Evolutionary conservation across 176 grass and related monocot genomes (phyloP).

Genomic region (Avena atlantica): DNA sequence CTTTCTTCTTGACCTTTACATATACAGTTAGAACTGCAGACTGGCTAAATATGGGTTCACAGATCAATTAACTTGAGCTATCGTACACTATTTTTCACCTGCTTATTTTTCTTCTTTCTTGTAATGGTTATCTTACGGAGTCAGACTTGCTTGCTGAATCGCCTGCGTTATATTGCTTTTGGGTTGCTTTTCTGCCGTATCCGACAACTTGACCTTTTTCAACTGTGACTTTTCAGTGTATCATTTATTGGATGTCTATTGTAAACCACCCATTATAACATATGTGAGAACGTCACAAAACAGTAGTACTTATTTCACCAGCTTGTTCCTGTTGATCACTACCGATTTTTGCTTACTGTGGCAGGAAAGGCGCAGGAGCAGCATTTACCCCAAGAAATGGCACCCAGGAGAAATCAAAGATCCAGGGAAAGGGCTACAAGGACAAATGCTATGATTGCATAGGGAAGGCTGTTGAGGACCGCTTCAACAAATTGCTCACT

Average conservation of each 20-base stretch:
- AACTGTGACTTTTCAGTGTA: constrained; percentile 30
- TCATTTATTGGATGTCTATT: constrained; percentile 24
- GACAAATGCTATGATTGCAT: constrained; percentile 96
- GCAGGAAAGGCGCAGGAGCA: constrained; percentile 74
- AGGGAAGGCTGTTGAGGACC: constrained; percentile 85
- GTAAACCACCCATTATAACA: constrained; percentile 9
- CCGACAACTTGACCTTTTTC: constrained; percentile 12
- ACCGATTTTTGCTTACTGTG: constrained; percentile 29
- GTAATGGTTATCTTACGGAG: neutral
- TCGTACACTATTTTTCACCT: neutral
- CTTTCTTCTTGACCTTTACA: neutral
- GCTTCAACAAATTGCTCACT: constrained; percentile 86
- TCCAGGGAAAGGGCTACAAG: constrained; percentile 90
- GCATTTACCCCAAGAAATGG: constrained; percentile 65
- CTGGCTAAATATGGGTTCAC: neutral
- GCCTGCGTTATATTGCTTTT: constrained; percentile 19
- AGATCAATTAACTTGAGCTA: constrained; percentile 22
- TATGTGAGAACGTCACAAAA: constrained; percentile 32
- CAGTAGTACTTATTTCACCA: constrained; percentile 34
- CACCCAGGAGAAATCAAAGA: constrained; percentile 74
- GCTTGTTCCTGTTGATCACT: constrained; percentile 29
- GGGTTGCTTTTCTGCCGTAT: constrained; percentile 21
- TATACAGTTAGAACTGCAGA: constrained; percentile 2
- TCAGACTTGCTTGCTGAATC: constrained; percentile 19
- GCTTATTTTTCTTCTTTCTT: constrained; percentile 19